Percentiles rank a stretch among this genome's conserved stretches.
Evolutionary conservation across 179 eudicot species (phyloP).

Genomic region (Heliamphora pulchella): DNA sequence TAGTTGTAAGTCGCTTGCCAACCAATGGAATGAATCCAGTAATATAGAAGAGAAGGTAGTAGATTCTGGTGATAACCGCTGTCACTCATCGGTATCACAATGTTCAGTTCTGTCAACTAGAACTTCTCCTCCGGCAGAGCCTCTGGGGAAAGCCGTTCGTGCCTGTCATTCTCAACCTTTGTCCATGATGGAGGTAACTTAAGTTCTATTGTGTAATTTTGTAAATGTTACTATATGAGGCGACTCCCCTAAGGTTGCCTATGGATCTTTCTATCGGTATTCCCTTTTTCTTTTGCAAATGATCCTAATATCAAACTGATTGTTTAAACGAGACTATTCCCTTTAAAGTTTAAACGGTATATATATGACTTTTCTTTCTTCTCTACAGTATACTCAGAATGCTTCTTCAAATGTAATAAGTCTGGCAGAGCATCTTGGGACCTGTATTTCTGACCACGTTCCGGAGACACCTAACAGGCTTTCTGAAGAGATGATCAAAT

Average conservation of each 20-base stretch:
- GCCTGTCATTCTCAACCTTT: constrained; percentile 86
- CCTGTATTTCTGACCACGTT: constrained; percentile 72
- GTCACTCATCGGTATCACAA: constrained; percentile 71
- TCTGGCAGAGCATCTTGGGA: constrained; percentile 97
- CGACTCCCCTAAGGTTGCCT: neutral
- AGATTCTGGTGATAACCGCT: constrained; percentile 54
- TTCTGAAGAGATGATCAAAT: constrained; percentile 87
- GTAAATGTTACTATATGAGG: neutral
- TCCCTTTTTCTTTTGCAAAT: neutral
- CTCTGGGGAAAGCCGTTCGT: constrained; percentile 54
- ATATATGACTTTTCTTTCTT: constrained; percentile 16
- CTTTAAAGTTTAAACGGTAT: neutral
- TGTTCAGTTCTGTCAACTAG: constrained; percentile 33
- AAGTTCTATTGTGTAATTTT: neutral
- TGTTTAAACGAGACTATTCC: neutral
- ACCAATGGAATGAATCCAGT: constrained; percentile 28
- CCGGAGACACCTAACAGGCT: constrained; percentile 76
- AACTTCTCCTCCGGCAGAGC: constrained; percentile 43
- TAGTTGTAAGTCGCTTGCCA: constrained; percentile 26
- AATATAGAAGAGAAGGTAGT: constrained; percentile 28
- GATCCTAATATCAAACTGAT: neutral
- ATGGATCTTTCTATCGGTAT: neutral
- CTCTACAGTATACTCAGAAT: constrained; percentile 55
- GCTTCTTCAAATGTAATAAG: constrained; percentile 61
- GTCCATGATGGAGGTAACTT: constrained; percentile 73